Conservation (phyloP, 768 basidiomycete species). For the Mycena olivaceomarginata region DNA sequence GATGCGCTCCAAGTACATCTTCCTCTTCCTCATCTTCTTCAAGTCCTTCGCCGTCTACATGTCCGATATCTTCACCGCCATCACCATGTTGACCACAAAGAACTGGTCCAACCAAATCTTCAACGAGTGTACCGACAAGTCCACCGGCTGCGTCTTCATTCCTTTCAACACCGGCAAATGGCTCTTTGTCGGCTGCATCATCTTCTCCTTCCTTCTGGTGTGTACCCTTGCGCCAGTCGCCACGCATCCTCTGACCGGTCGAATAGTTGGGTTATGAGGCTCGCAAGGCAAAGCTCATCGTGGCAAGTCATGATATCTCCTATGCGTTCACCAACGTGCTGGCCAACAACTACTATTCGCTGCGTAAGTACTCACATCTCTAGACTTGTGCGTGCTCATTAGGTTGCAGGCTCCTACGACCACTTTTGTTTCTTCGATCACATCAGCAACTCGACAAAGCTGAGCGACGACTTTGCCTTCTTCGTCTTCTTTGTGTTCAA, state of each 20-base stretch:
- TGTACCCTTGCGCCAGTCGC: slow-evolving; percentile 51
- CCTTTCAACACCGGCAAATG: slow-evolving; percentile 94
- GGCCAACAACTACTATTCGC: slow-evolving; percentile 97
- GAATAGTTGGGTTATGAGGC: slow-evolving; percentile 92
- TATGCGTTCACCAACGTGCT: slow-evolving; percentile 99
- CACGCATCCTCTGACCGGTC: slow-evolving; percentile 23
- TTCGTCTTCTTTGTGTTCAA: slow-evolving; percentile 99
- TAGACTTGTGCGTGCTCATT: slow-evolving; percentile 28
- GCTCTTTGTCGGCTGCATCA: slow-evolving; percentile 98
- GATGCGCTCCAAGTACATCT: slow-evolving; percentile 92
- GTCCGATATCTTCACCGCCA: slow-evolving; percentile 97
- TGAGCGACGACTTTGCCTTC: slow-evolving; percentile 98
- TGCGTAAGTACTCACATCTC: slow-evolving; percentile 74
- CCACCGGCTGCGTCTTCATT: slow-evolving; percentile 86
- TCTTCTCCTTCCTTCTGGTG: slow-evolving; percentile 97
- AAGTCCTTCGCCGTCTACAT: slow-evolving; percentile 98
- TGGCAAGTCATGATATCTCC: slow-evolving; percentile 96
- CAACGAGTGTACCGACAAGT: slow-evolving; percentile 73
- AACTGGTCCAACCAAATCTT: slow-evolving; percentile 96
- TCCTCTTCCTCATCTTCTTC: slow-evolving; percentile 94
- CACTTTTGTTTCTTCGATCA: slow-evolving; percentile 99
- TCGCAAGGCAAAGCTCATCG: slow-evolving; percentile 94
- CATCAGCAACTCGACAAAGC: slow-evolving; percentile 96
- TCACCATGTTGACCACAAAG: slow-evolving; percentile 95
- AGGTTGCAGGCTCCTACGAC: slow-evolving; percentile 87